A percentile compares a stretch with the other conserved stretches of the same genome.
These are phyloP conservation scores for Ceratonia siliqua DNA, from an alignment of 306 rosid species.

Conservation along the genomic window DNA sequence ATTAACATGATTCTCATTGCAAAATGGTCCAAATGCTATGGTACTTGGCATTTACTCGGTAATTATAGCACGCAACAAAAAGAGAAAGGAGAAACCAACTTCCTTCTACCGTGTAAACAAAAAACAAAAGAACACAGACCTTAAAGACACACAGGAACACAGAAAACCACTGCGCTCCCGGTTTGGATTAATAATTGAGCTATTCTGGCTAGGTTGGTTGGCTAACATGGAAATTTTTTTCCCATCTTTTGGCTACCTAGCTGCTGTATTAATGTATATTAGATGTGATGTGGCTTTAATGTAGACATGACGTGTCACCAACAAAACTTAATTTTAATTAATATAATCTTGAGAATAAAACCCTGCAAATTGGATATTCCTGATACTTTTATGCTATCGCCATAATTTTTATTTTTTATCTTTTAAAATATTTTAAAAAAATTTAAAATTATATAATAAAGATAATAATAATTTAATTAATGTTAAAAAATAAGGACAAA, in stretches of 20 bases:
- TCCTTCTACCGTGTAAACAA: neutral
- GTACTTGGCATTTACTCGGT: neutral
- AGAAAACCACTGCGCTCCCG: constrained; percentile 33
- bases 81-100: neutral
- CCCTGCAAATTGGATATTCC: neutral
- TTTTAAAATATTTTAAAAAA: too few relatives aligned
- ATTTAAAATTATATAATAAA: too few relatives aligned
- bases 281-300: constrained; percentile 31
- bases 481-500: too few relatives aligned
- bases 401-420: too few relatives aligned
- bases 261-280: too few relatives aligned
- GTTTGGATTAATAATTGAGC: neutral
- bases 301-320: constrained; percentile 29
- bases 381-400: neutral
- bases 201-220: constrained; percentile 18
- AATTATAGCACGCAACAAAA: constrained; percentile 19
- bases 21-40: neutral
- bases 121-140: neutral
- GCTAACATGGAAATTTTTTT: neutral
- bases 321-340: neutral
- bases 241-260: too few relatives aligned
- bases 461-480: too few relatives aligned
- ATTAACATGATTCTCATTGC: constrained; percentile 22
- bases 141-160: constrained; percentile 2
- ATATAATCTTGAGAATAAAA: neutral